phyloP scores from a whole-genome alignment of 2,329 filamentous ascomycete genomes.

The Aulographum hederae region DNA sequence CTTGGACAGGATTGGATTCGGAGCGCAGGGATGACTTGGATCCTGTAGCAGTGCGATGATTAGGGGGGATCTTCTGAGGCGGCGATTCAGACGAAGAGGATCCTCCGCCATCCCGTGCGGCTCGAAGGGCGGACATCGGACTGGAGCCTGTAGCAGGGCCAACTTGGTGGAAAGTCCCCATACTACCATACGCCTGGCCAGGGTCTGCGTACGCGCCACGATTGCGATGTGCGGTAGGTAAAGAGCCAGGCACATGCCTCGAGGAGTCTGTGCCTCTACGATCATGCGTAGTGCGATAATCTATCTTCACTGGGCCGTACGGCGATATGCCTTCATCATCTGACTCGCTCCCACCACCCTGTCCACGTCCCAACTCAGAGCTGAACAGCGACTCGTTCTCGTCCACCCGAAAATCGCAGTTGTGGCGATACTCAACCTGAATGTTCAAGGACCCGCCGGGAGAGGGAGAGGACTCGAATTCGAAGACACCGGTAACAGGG shows the following conservation, averaged over 20 bases:
- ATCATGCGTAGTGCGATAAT: slow-evolving; percentile 27
- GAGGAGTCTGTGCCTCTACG: too few species aligned
- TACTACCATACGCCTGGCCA: slow-evolving; percentile 70
- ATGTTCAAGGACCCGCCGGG: slow-evolving; percentile 72
- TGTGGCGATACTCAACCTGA: slow-evolving; percentile 66
- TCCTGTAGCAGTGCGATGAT: slow-evolving; percentile 24
- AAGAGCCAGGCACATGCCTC: slow-evolving; percentile 54
- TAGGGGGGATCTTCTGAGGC: slow-evolving; percentile 29
- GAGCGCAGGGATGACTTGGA: slow-evolving; percentile 31
- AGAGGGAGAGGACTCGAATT: slow-evolving; percentile 70
- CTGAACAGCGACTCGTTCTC: slow-evolving; percentile 81
- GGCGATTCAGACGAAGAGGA: slow-evolving; percentile 31
- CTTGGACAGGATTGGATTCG: too few species aligned
- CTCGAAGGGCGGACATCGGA: slow-evolving; percentile 66
- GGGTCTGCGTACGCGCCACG: slow-evolving; percentile 35
- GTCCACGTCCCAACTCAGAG: slow-evolving; percentile 80
- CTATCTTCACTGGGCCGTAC: too few species aligned
- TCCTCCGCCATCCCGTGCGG: slow-evolving; percentile 38
- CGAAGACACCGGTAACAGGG: slow-evolving; percentile 50
- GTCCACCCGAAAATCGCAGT: slow-evolving; percentile 80
- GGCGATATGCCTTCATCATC: too few species aligned
- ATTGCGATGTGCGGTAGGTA: slow-evolving; percentile 38
- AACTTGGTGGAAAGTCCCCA: slow-evolving; percentile 75
- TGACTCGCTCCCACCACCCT: too few species aligned
- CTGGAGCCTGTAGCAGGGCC: slow-evolving; percentile 61